Base-by-base conservation (phyloP, 148 eudicot species). In the Rheum nobile region DNA sequence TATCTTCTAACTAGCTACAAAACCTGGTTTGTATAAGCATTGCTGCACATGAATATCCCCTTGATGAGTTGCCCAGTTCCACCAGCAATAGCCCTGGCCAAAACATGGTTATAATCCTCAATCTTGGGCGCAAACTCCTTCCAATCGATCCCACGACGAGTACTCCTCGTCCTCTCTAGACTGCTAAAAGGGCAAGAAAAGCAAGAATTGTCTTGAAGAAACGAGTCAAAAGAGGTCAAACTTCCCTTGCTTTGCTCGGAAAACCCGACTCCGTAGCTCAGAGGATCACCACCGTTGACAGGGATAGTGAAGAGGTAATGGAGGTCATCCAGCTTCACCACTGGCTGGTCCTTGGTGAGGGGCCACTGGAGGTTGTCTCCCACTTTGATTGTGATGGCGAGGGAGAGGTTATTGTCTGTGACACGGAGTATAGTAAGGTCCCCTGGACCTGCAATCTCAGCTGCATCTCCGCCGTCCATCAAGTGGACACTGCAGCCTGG, bases 51-150 rank as follows among this genome's bases (percentile, higher is more conserved):
- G 78, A 94, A 94, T 72, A 94, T 87, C 21, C 98, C 98, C 79
- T 75, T 94, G n/a, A 94, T 89, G 83, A 94, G 80, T 35, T 91
- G 96, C 32, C 98, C 97, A 55, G 98, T 94, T 29, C 98, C 97
- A 29, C 84, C 86, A 22, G 97, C 98, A 82, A 94, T 94, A 7
- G 97, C 97, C 82, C 84, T 89, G 8, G 97, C 98, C 82, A 94
- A 81, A 47, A 88, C 84, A 43, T 83, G 82, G 69, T 94, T 94
- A 79, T 94, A 94, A 67, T 82, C 82, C 43, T 90, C 93, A 55
- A 94, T 73, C 28, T 76, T 81, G 3, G 98, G 98, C 4, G 98
- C 96, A 80, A 86, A 94, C 72, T 89, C 96, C 37, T 87, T 85
- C 98, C 98, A 94, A 74, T 91, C 77, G 50, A 94, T 73, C 76